Conservation (phyloP, 305 asterid species). For the Petunia hybrid region DNA sequence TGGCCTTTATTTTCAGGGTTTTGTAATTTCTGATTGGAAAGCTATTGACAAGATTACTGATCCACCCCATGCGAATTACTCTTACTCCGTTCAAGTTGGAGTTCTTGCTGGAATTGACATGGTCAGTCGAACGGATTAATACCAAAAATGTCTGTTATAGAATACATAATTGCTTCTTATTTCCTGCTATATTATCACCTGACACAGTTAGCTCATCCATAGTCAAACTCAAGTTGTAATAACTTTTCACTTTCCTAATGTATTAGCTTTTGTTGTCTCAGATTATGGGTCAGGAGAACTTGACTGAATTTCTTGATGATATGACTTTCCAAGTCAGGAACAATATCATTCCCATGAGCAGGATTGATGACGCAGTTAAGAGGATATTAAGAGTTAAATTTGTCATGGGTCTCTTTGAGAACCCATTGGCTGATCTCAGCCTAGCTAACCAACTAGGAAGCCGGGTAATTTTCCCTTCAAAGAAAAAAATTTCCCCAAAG, state of each 20-base stretch:
- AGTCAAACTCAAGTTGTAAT: background rate
- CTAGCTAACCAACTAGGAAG: conserved; percentile 43
- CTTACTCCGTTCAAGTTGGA: conserved; percentile 46
- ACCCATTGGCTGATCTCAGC: conserved; percentile 48
- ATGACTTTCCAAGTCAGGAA: conserved; percentile 41
- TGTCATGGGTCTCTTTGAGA: conserved; percentile 49
- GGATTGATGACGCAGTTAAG: conserved; percentile 49
- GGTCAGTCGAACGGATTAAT: conserved; percentile 36
- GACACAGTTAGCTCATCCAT: conserved; percentile 13
- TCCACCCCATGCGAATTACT: conserved; percentile 44
- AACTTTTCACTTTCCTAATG: conserved; percentile 8
- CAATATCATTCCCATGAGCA: conserved; percentile 44
- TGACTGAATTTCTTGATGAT: conserved; percentile 38
- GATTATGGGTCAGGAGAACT: conserved; percentile 42
- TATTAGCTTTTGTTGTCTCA: background rate
- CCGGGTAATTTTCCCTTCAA: conserved; percentile 27
- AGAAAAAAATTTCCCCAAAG: background rate
- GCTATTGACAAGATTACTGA: conserved; percentile 46
- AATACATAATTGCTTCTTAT: background rate
- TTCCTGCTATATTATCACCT: conserved; percentile 7
- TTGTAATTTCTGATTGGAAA: conserved; percentile 47
- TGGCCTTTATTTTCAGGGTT: conserved; percentile 41
- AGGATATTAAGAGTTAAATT: conserved; percentile 50
- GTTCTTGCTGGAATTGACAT: conserved; percentile 50
- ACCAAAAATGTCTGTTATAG: background rate